Conservation (phyloP, 2,329 filamentous ascomycete species). For the Clarireedia homoeocarpa region DNA sequence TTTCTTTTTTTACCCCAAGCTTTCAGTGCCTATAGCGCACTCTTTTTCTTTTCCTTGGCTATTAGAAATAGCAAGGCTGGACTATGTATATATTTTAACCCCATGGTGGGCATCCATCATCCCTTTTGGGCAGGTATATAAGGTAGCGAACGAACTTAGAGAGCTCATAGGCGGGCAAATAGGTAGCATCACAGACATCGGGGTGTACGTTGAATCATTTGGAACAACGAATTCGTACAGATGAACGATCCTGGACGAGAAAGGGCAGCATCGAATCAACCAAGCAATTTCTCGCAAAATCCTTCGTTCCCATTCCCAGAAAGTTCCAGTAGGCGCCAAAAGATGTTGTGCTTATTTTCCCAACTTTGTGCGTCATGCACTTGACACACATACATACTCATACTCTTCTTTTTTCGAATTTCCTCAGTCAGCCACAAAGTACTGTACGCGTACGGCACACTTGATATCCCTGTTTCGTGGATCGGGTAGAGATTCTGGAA, state of each 20-base stretch:
- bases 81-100: constrained; percentile 6
- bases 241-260: neutral
- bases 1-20: neutral
- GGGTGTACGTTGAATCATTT: neutral
- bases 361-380: neutral
- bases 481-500: neutral
- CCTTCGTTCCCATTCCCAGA: neutral
- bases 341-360: neutral
- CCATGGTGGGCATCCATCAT: constrained; percentile 1
- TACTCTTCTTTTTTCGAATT: neutral
- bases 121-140: constrained; percentile 5
- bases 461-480: neutral
- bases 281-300: constrained; percentile 5
- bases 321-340: neutral
- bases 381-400: neutral
- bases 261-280: constrained; percentile 3
- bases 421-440: constrained; percentile 6
- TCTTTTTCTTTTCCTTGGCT: neutral
- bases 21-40: neutral
- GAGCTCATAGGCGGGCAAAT: neutral
- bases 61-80: neutral
- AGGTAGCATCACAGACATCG: neutral
- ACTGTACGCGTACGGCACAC: neutral
- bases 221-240: neutral
- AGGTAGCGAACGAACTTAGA: neutral